Base-by-base conservation (phyloP, 768 basidiomycete genomes). In the Chalciporus pseudorubinellus region DNA sequence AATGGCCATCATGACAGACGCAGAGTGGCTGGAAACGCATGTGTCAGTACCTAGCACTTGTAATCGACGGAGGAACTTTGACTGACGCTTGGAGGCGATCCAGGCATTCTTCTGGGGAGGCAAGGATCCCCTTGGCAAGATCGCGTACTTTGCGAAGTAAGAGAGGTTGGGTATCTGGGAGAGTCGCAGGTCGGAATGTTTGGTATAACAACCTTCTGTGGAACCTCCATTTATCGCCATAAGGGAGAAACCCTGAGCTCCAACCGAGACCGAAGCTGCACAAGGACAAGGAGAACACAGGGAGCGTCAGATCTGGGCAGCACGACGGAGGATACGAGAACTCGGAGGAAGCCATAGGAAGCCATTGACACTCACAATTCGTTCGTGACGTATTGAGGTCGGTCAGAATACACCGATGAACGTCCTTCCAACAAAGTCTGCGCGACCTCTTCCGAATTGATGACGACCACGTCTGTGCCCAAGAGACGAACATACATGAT, bases 1-100 rank as follows among this genome's bases (percentile, higher is more conserved):
- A 39, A 28, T 24, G 22, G 38, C 26, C 18, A 59, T 43, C 28
- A 66, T 58, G 44, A 72, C 66, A 59, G 71, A 51, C 59, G 59
- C 39, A 40, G 56, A 42, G 49, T 39, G 46, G 4, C 56, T 53
- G 34, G 14, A 26, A 50, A 28, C 26, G 29, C n/a, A 20, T 16
- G n/a, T 16, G 33, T 33, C 21, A 42, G 18, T 6, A 13, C 13
- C 20, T 33, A 13, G 9, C n/a, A 13, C 29, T 13, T 12, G 29
- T 9, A 20, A n/a, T 16, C 20, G 22, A 10, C 20, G 20, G 18
- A 34, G 42, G 3, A 39, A 12, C 5, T 1, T 19, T 11, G n/a
- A 49, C 60, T 13, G 28, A 61, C 60, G 26, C 36, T n/a, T 44
- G 28, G 6, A 61, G 34, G n/a, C 57, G 50, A 44, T 21, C 21